phyloP scores from a whole-genome alignment of 441 rosid genomes.

The Euphorbia schlechtendalii region DNA sequence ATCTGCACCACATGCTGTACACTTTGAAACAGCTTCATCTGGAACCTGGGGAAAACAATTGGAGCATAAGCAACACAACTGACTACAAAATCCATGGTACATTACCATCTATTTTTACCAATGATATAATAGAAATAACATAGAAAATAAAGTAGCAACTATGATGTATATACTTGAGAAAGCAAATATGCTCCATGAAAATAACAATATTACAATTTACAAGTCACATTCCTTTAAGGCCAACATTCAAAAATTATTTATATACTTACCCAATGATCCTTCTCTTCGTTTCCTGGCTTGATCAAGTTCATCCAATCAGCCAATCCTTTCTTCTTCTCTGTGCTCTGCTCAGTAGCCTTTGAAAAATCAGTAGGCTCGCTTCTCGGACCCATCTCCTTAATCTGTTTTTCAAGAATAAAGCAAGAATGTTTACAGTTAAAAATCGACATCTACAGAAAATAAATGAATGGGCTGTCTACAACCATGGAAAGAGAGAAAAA shows the following conservation, averaged over 20 bases:
- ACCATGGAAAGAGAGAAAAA: neutral
- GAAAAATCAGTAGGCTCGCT: slow-evolving; percentile 48
- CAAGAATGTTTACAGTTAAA: neutral
- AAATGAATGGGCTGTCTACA: neutral
- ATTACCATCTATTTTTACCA: neutral
- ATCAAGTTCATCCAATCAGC: slow-evolving; percentile 86
- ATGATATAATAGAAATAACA: too few species aligned
- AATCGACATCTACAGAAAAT: neutral
- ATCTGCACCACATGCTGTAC: slow-evolving; percentile 75
- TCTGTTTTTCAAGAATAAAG: slow-evolving; percentile 33
- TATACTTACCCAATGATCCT: slow-evolving; percentile 88
- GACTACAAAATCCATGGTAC: neutral
- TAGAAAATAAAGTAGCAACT: too few species aligned
- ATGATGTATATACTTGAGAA: too few species aligned
- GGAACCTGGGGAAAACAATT: slow-evolving; percentile 61
- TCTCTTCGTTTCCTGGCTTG: slow-evolving; percentile 90
- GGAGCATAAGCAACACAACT: neutral
- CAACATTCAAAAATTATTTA: neutral
- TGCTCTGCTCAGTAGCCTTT: slow-evolving; percentile 48
- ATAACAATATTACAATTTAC: neutral
- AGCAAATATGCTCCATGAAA: neutral
- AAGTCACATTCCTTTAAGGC: neutral
- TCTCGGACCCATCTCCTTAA: slow-evolving; percentile 93
- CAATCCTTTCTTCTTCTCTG: slow-evolving; percentile 74
- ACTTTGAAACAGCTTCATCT: slow-evolving; percentile 86